These are phyloP conservation scores for Caloboletus firmus DNA, from an alignment of 1,284 basidiomycete species.

Conservation along the genomic window DNA sequence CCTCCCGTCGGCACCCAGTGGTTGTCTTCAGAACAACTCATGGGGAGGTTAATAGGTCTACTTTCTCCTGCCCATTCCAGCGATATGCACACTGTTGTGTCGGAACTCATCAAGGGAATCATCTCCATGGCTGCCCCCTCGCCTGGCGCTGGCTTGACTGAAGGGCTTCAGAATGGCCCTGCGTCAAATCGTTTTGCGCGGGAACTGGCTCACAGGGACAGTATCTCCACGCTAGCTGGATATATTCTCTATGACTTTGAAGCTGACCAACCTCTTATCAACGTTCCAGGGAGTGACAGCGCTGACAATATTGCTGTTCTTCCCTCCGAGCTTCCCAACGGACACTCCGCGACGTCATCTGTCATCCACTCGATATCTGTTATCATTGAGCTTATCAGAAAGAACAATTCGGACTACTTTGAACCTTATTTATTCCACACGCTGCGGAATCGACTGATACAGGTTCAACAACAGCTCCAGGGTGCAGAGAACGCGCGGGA, in stretches of 20 bases:
- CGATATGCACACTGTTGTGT: slow-evolving; percentile 84
- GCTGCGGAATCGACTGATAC: slow-evolving; percentile 85
- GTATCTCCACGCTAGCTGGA: slow-evolving; percentile 69
- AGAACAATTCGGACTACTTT: slow-evolving; percentile 99
- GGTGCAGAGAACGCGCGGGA: slow-evolving; percentile 62
- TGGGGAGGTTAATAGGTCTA: slow-evolving; percentile 78
- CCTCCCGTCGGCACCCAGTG: slow-evolving; percentile 53
- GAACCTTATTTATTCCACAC: slow-evolving; percentile 99
- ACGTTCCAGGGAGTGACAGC: slow-evolving; percentile 11
- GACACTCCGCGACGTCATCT: slow-evolving; percentile 83
- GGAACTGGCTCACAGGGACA: slow-evolving; percentile 81
- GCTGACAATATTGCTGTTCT: slow-evolving; percentile 11
- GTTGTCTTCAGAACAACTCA: slow-evolving; percentile 85
- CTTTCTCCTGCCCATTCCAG: slow-evolving; percentile 78
- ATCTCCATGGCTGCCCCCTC: slow-evolving; percentile 94
- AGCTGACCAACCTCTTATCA: slow-evolving; percentile 22
- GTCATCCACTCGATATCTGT: slow-evolving; percentile 88
- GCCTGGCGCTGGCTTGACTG: slow-evolving; percentile 68
- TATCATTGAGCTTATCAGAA: slow-evolving; percentile 94
- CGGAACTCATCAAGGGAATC: slow-evolving; percentile 93
- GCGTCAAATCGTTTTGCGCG: slow-evolving; percentile 87
- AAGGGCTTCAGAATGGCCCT: slow-evolving; percentile 64
- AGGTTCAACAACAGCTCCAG: slow-evolving; percentile 72
- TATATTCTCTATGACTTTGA: slow-evolving; percentile 79
- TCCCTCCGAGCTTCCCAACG: slow-evolving; percentile 50